These are phyloP conservation scores for Gracilariopsis chorda DNA, from an alignment of 23 red algal genomes.

Conservation along the genomic window DNA sequence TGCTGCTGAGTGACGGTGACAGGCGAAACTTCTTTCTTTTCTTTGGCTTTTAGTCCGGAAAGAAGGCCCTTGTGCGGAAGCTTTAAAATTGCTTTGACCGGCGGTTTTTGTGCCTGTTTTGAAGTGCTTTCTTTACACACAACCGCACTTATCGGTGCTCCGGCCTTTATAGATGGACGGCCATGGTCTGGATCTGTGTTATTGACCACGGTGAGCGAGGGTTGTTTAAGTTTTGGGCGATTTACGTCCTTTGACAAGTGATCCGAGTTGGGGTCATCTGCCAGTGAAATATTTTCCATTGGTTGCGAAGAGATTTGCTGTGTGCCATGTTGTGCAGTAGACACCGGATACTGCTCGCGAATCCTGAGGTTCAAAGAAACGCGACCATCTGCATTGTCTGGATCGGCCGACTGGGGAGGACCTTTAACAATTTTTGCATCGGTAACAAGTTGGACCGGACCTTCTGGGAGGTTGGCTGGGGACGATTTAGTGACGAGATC, in stretches of 20 bases:
- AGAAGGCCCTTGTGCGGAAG: background rate
- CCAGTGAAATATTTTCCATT: too few species aligned
- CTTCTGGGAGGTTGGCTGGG: background rate
- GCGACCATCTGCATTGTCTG: background rate
- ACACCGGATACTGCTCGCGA: background rate
- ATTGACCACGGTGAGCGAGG: too few species aligned
- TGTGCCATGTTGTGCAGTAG: background rate
- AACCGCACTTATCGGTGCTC: too few species aligned
- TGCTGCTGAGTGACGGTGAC: conserved; percentile 9
- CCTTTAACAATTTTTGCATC: background rate
- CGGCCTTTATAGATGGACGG: too few species aligned
- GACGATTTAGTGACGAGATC: background rate
- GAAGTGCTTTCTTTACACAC: too few species aligned
- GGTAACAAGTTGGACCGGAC: background rate
- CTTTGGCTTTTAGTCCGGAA: background rate
- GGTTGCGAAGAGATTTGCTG: too few species aligned
- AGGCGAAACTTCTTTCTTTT: conserved; percentile 4
- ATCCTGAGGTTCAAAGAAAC: conserved; percentile 2
- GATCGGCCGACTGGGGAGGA: background rate
- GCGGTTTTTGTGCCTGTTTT: too few species aligned
- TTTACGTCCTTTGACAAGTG: too few species aligned
- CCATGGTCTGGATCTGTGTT: too few species aligned
- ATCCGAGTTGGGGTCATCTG: too few species aligned
- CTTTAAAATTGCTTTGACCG: background rate
- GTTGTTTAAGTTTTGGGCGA: too few species aligned